phyloP scores from a whole-genome alignment of 1,284 basidiomycete genomes.

The Bjerkandera adusta region DNA sequence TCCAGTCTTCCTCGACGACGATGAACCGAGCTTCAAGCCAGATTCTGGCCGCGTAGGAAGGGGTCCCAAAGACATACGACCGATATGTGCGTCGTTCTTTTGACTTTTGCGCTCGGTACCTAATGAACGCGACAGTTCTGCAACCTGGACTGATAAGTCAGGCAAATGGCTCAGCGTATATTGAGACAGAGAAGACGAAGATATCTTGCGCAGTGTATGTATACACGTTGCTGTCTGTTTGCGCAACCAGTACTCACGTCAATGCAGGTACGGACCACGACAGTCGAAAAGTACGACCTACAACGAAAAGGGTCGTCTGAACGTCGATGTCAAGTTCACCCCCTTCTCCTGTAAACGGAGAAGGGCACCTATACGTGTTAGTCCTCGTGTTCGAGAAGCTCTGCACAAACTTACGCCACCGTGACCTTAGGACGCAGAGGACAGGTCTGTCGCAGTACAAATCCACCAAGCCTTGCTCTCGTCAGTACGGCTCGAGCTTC shows the following conservation, averaged over 20 bases:
- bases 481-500: slow-evolving; percentile 82
- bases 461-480: slow-evolving; percentile 88
- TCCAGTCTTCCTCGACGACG: slow-evolving; percentile 55
- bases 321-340: slow-evolving; percentile 95
- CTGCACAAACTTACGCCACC: slow-evolving; percentile 6
- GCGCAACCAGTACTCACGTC: background rate
- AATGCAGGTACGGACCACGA: slow-evolving; percentile 86
- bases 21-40: slow-evolving; percentile 26
- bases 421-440: slow-evolving; percentile 82
- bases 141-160: slow-evolving; percentile 88
- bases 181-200: slow-evolving; percentile 88
- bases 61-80: slow-evolving; percentile 63
- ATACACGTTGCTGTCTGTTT: background rate
- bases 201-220: slow-evolving; percentile 92
- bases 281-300: slow-evolving; percentile 81
- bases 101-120: background rate
- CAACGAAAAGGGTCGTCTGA: slow-evolving; percentile 84
- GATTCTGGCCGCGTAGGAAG: slow-evolving; percentile 49
- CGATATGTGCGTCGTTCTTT: slow-evolving; percentile 66
- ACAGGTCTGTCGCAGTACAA: slow-evolving; percentile 77
- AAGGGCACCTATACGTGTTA: slow-evolving; percentile 83
- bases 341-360: slow-evolving; percentile 84
- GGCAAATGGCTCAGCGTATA: slow-evolving; percentile 94
- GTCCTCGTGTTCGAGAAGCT: slow-evolving; percentile 26
- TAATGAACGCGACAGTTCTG: slow-evolving; percentile 56